phyloP scores from a whole-genome alignment of 1,139 yeast genomes.

The Yamadazyma mexicana region DNA sequence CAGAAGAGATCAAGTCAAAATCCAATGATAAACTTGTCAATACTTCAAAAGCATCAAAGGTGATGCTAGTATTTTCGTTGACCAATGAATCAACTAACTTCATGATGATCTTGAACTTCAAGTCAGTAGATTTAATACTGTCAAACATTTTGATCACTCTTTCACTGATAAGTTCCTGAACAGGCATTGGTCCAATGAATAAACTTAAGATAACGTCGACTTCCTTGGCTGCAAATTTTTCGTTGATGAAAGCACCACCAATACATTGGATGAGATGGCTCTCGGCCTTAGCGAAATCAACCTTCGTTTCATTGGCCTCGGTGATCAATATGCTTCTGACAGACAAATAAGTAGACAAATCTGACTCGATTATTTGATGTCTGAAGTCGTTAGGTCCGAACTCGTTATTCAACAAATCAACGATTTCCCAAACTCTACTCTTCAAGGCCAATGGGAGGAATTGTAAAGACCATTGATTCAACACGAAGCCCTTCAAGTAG shows the following conservation, averaged over 20 bases:
- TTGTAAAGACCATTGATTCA: slow-evolving; percentile 43
- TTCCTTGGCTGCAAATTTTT: slow-evolving; percentile 41
- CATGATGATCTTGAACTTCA: slow-evolving; percentile 57
- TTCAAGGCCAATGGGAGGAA: slow-evolving; percentile 35
- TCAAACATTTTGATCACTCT: slow-evolving; percentile 58
- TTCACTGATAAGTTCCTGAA: slow-evolving; percentile 53
- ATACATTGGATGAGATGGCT: slow-evolving; percentile 54
- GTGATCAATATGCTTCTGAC: slow-evolving; percentile 44
- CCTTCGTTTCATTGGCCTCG: slow-evolving; percentile 48
- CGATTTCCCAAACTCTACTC: slow-evolving; percentile 32
- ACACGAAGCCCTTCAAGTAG: slow-evolving; percentile 38
- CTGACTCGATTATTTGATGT: slow-evolving; percentile 29
- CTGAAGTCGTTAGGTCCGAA: slow-evolving; percentile 26
- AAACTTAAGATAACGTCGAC: slow-evolving; percentile 56
- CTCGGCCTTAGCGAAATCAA: slow-evolving; percentile 55
- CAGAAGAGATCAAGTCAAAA: slow-evolving; percentile 45
- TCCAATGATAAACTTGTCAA: slow-evolving; percentile 50
- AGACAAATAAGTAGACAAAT: slow-evolving; percentile 26
- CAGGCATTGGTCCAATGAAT: slow-evolving; percentile 42
- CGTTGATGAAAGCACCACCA: slow-evolving; percentile 35
- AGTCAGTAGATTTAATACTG: slow-evolving; percentile 51
- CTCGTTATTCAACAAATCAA: slow-evolving; percentile 22
- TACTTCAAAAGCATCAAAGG: slow-evolving; percentile 55
- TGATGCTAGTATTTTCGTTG: slow-evolving; percentile 23
- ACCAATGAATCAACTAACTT: slow-evolving; percentile 59